phyloP scores from a whole-genome alignment of 139 green algal genomes.

The Chlamydomonas sp. region DNA sequence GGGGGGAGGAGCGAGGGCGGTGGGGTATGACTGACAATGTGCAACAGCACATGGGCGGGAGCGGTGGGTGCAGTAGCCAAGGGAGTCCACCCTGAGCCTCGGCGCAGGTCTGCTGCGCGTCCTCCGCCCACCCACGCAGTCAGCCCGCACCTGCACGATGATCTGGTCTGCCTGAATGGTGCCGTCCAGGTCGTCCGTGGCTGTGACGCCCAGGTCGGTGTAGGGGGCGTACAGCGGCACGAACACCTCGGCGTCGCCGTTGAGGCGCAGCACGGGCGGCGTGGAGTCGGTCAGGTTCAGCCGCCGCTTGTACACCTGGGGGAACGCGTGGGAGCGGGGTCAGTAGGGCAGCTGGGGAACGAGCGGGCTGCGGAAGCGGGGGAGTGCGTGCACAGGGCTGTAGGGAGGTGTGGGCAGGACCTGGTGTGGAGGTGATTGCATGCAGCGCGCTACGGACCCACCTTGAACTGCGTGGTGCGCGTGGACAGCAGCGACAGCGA shows the following conservation, averaged over 20 bases:
- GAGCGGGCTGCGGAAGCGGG: not conserved
- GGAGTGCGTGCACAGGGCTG: not conserved
- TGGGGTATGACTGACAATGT: not conserved
- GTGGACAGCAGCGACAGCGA: conserved; percentile 13
- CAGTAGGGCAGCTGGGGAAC: too few species aligned
- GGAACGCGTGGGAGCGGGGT: too few species aligned
- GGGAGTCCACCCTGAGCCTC: too few species aligned
- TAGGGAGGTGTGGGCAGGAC: not conserved
- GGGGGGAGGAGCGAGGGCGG: not conserved
- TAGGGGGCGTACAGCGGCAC: conserved; percentile 36
- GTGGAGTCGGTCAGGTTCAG: conserved; percentile 24
- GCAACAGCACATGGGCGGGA: not conserved
- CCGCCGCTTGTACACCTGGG: conserved; percentile 27
- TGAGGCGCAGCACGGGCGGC: conserved; percentile 27
- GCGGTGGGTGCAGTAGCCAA: too few species aligned
- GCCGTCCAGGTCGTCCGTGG: conserved; percentile 36
- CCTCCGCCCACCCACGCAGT: not conserved
- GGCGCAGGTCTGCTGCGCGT: too few species aligned
- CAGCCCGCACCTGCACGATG: not conserved
- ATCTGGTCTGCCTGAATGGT: conserved; percentile 14
- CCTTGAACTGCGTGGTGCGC: not conserved
- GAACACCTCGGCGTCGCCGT: conserved; percentile 1
- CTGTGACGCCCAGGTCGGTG: conserved; percentile 25
- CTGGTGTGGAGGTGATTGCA: not conserved
- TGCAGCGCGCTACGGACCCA: not conserved